phyloP scores from a whole-genome alignment of 768 basidiomycete species.

The Termitomyces heimii region DNA sequence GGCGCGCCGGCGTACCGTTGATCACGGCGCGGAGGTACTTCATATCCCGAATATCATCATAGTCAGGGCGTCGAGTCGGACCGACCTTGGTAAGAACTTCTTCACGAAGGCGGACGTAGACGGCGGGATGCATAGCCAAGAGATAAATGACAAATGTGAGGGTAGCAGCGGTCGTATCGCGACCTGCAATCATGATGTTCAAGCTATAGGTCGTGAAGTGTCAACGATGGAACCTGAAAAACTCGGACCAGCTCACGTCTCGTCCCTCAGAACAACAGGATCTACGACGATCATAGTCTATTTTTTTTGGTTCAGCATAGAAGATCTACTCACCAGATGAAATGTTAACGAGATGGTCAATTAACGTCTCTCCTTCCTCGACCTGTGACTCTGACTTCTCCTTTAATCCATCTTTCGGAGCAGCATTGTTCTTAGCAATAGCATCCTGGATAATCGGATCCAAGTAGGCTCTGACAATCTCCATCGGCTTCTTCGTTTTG shows the following conservation, averaged over 20 bases:
- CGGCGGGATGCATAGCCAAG: constrained; percentile 46
- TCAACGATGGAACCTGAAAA: neutral
- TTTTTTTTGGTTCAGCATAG: neutral
- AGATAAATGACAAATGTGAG: constrained; percentile 36
- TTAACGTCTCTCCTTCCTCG: constrained; percentile 40
- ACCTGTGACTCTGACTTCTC: constrained; percentile 23
- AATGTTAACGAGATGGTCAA: constrained; percentile 49
- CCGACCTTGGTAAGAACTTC: constrained; percentile 55
- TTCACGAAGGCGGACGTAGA: constrained; percentile 41
- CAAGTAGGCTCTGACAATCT: constrained; percentile 44
- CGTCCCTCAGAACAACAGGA: constrained; percentile 42
- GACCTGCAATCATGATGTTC: constrained; percentile 43
- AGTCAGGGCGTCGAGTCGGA: constrained; percentile 38
- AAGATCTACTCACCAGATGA: constrained; percentile 30
- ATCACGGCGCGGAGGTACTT: constrained; percentile 61
- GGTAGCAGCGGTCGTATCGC: constrained; percentile 40
- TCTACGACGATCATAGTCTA: constrained; percentile 17
- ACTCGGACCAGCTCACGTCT: constrained; percentile 24
- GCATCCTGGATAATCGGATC: constrained; percentile 49
- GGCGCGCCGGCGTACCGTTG: constrained; percentile 38
- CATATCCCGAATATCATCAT: constrained; percentile 55
- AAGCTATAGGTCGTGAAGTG: constrained; percentile 17
- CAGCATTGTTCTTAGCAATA: constrained; percentile 26
- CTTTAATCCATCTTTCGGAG: constrained; percentile 10
- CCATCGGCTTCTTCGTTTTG: constrained; percentile 41